Base-by-base conservation (phyloP, 1,139 yeast species). In the Meyerozyma elateridarum region DNA sequence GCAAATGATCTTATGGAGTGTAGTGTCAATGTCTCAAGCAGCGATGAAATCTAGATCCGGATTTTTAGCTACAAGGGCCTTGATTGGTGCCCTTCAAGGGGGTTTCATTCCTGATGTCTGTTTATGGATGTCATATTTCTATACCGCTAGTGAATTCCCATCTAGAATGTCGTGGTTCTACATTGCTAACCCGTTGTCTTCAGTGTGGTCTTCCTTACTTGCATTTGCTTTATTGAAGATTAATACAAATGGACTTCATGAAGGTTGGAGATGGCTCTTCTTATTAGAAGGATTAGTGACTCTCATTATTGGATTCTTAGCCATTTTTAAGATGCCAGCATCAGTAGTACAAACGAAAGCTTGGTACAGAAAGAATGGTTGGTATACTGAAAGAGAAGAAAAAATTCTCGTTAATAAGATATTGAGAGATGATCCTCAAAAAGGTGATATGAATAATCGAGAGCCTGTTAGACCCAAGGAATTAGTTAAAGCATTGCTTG, bases 381-480 rank as follows among this genome's bases (percentile, higher is more conserved):
- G 84, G 84, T 79, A 72, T 42, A 71, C 71, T 7, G 79, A 75
- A 5, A 61, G 75, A 17, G 84, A 80, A 45, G 77, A 73, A 40
- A 75, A 70, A 36, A 78, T 80, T 32, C 65, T 76, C 19, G 84
- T 78, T 11, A 79, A 79, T 44, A 64, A 78, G 37, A 63, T 80
- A 2, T 57, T 80, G 34, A 56, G 85, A 44, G 85, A 79, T 49
- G 88, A 80, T 45, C 85, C 87, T 5, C 56, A 73, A 1, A 79
- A 79, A 52, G 84, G 85, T 12, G 80, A 76, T 40, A 76, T 78
- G 83, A 65, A 77, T 47, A 79, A 79, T 48, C 64, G 83, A 48
- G 76, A 78, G 44, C 75, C 76, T 1, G 57, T 79, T 8, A 51
- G 64, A 5, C 52, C 57, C 20, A 59, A 45, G 33, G 62, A 62